Base-by-base conservation (phyloP, 1,284 basidiomycete species). In the Cryptococcus hybrid region DNA sequence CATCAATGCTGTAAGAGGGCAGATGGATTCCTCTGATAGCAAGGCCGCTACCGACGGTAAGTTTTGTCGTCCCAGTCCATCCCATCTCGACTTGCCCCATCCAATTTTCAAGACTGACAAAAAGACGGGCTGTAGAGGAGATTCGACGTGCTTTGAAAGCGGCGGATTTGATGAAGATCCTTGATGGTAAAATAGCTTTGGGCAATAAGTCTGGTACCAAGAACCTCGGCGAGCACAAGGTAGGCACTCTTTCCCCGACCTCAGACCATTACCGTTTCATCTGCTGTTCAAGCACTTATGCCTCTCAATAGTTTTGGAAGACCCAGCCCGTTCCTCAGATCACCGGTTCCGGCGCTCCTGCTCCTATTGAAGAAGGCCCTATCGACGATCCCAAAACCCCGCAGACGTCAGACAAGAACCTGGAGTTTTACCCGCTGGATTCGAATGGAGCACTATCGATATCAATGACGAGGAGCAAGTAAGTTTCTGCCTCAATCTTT, bases 321-420 rank as follows among this genome's bases (percentile, higher is more conserved):
- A 96, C 93, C 3, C 93, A 97, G 77, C 96, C 96, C 3, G 96
- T 99, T 7, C 88, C 90, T 47, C 92, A 96, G 44, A 38, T 59
- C 35, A 57, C 47, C 24, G 56, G 58, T 4, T 53, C 59, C 13
- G 47, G 64, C 35, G 63, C 57, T 37, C 45, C 49, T 44, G 83
- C 80, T 39, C 47, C 47, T 13, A 63, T 82, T 18, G 85, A 85
- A 54, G 93, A 97, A 76, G 95, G 96, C 1, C 88, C 85, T 52
- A 96, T 99, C 60, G 92, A 99, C 66, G 84, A 88, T 12, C 86
- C 88, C 8, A 88, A 87, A 67, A 84, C 88, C 7, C 82, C 30
- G 86, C 87, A 57, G 84, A 95, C 68, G 87, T 99, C 59, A 85
- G 88, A 24, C 87, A 93, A 71, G 89, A 93, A 15, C 87, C 94